A percentile compares a stretch with the other conserved stretches of the same genome.
Conservation (phyloP, 2,329 filamentous ascomycete genomes). For the Fusarium albosuccineum region DNA sequence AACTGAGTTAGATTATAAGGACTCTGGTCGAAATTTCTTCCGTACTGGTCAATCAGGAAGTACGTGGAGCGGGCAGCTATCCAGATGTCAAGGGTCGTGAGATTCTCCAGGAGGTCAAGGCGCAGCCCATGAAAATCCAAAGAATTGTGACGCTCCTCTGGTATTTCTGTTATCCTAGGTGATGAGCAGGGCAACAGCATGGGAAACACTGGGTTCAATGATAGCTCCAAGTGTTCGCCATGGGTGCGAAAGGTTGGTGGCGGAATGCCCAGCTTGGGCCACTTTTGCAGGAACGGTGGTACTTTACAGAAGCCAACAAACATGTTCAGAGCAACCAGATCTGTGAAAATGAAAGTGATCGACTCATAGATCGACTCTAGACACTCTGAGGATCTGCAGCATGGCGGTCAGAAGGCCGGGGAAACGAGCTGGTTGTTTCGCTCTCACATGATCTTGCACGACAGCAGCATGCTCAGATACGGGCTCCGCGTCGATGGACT, state of each 20-base stretch:
- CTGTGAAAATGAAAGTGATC: slow-evolving; percentile 13
- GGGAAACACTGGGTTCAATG: neutral
- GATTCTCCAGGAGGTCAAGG: slow-evolving; percentile 15
- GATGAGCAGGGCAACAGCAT: neutral
- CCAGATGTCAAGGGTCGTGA: slow-evolving; percentile 16
- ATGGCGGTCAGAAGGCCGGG: neutral
- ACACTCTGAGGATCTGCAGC: slow-evolving; percentile 13
- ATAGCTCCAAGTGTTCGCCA: slow-evolving; percentile 18
- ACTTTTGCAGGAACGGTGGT: neutral
- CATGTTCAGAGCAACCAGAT: slow-evolving; percentile 2
- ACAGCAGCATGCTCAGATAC: slow-evolving; percentile 12
- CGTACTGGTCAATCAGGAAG: neutral
- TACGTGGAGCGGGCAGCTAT: slow-evolving; percentile 9
- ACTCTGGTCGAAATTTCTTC: slow-evolving; percentile 3
- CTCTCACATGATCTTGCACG: slow-evolving; percentile 13
- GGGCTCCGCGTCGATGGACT: neutral
- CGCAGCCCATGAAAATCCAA: slow-evolving; percentile 16
- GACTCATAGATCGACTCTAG: slow-evolving; percentile 13
- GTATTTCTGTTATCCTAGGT: neutral
- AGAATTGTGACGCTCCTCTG: slow-evolving; percentile 9
- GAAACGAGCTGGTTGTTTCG: neutral
- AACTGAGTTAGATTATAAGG: slow-evolving; percentile 6
- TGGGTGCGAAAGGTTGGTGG: slow-evolving; percentile 9
- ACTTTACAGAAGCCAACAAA: slow-evolving; percentile 16
- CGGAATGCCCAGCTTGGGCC: neutral